Conservation (phyloP, 192 early-diverging fungal genomes). For the Gonapodya prolifera region DNA sequence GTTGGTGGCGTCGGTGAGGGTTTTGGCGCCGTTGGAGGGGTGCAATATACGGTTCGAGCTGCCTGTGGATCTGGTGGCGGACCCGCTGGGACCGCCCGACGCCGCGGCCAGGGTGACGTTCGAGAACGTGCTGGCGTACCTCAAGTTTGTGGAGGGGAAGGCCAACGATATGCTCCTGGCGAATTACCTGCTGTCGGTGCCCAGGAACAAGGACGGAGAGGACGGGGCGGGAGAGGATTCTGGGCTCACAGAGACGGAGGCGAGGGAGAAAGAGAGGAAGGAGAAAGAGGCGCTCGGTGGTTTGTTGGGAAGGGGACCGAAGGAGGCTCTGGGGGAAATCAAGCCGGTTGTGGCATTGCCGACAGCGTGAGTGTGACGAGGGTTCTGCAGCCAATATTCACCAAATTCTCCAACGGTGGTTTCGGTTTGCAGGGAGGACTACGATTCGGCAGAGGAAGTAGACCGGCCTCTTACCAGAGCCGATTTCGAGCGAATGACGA, state of each 20-base stretch:
- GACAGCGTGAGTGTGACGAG: neutral
- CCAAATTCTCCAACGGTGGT: neutral
- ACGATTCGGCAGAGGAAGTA: neutral
- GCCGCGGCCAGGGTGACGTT: neutral
- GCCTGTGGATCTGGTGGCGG: neutral
- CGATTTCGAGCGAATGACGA: neutral
- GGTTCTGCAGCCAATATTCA: neutral
- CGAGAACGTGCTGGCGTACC: neutral
- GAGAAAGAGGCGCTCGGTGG: neutral
- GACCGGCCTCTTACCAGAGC: neutral
- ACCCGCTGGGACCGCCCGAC: neutral
- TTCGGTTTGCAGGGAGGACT: neutral
- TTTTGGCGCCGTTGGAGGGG: neutral
- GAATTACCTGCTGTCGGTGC: neutral
- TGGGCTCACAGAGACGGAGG: neutral
- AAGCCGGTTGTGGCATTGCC: neutral
- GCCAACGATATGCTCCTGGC: neutral
- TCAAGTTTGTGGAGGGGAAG: neutral
- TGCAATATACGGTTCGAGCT: neutral
- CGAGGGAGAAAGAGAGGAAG: neutral
- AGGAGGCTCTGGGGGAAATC: neutral
- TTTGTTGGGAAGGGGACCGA: neutral
- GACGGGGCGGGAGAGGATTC: neutral
- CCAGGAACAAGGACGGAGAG: neutral
- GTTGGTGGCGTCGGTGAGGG: neutral